Evolutionary conservation across 108 stramenopile species (phyloP), one percentile per base, ranked within the genome.

Genomic region (Skeletonema costatum): DNA sequence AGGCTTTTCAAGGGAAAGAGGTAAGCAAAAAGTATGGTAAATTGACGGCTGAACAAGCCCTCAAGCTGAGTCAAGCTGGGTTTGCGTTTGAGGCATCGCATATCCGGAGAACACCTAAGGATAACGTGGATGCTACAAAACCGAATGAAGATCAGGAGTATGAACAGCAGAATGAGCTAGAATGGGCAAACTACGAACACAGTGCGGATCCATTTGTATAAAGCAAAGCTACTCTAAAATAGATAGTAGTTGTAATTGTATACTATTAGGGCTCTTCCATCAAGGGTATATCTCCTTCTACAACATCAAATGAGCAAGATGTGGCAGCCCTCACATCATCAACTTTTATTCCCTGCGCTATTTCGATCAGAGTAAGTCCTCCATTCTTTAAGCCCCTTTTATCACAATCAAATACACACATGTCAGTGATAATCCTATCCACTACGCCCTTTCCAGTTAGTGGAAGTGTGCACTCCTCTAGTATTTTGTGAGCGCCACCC

Each of bases 401-500:
- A 67, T 90, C 87, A 30, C 81, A 83, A 62, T 96, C 94, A 74
- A 98, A 97, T 16, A 98, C 97, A 70, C 88, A 87, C 89, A 96
- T 77, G 56, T 98, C 97, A 10, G 96, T 98, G 68, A 98, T 98
- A 66, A 98, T 97, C 48, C 93, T 81, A 82, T 97, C 90, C 4
- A 98, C 97, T 17, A 98, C 97, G 5, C 76, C 85, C 65, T 84
- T 80, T 21, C 97, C 97, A 33, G 97, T 98, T 14, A 98, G 82
- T 17, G 97, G 97, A 31, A 98, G 79, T 33, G 81, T 83, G 84
- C 97, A 98, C 59, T 83, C 46, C 16, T 91, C 74, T 82, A 96
- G 71, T 60, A 98, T 94, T 80, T 98, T 98, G 32, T 90, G 93
- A 13, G 87, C 83, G 9, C 92, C 94, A 78, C 92, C 87, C 84